phyloP scores from a whole-genome alignment of 2,329 filamentous ascomycete genomes.

The Trichoderma cornu-damae region DNA sequence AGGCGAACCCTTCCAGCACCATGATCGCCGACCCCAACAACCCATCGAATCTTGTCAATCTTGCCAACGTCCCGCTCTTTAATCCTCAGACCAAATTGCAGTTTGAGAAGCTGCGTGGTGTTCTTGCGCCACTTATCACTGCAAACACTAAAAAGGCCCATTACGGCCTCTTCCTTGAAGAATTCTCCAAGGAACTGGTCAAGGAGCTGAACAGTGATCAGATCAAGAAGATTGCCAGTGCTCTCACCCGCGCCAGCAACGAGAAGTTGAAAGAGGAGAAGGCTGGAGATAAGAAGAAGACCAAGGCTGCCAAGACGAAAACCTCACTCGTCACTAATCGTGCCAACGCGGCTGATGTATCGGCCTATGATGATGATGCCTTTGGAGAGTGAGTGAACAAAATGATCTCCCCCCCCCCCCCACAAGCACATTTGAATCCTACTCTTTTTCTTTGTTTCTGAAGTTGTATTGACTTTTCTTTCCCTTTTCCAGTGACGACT shows the following conservation, averaged over 20 bases:
- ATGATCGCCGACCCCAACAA: slow-evolving; percentile 68
- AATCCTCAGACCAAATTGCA: slow-evolving; percentile 82
- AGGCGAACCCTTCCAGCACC: slow-evolving; percentile 57
- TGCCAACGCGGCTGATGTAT: slow-evolving; percentile 61
- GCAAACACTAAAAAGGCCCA: slow-evolving; percentile 80
- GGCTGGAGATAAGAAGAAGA: slow-evolving; percentile 87
- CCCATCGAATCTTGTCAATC: slow-evolving; percentile 73
- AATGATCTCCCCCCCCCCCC: neutral
- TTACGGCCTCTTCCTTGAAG: slow-evolving; percentile 83
- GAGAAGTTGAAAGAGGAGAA: slow-evolving; percentile 99
- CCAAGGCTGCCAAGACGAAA: slow-evolving; percentile 95
- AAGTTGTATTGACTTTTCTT: slow-evolving; percentile 22
- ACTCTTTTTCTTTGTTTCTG: neutral
- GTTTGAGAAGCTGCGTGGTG: slow-evolving; percentile 73
- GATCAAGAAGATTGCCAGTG: slow-evolving; percentile 91
- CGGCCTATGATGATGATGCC: slow-evolving; percentile 69
- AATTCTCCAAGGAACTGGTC: slow-evolving; percentile 80
- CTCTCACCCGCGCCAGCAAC: slow-evolving; percentile 83
- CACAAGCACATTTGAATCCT: neutral
- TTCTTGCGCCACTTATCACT: slow-evolving; percentile 71
- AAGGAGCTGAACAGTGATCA: slow-evolving; percentile 87
- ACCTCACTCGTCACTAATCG: slow-evolving; percentile 66
- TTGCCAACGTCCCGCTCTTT: slow-evolving; percentile 76
- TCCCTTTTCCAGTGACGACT: slow-evolving; percentile 53
- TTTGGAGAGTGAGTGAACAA: slow-evolving; percentile 72